Conservation (phyloP, 768 basidiomycete species). For the Cantharellus cinnabarinus region DNA sequence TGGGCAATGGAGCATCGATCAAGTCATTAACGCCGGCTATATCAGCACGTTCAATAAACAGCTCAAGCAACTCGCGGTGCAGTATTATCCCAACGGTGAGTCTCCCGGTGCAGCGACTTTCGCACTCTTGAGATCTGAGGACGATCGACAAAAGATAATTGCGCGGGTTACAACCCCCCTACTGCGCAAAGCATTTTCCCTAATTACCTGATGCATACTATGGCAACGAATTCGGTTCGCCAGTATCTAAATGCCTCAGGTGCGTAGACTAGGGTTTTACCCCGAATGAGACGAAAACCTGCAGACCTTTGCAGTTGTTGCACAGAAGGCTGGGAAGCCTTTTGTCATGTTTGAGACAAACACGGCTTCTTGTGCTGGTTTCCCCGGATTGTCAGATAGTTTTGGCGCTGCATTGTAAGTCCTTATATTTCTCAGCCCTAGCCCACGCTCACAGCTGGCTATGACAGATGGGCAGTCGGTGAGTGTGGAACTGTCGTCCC, state of each 20-base stretch:
- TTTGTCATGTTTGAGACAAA: conserved; percentile 53
- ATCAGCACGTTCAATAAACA: conserved; percentile 5
- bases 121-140: background rate
- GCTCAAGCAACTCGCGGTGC: background rate
- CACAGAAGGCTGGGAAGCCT: conserved; percentile 19
- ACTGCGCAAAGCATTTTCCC: background rate
- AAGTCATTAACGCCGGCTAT: conserved; percentile 17
- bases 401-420: conserved; percentile 33
- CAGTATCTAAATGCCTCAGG: background rate
- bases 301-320: conserved; percentile 11
- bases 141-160: background rate
- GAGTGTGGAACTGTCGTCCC: background rate
- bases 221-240: background rate
- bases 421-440: background rate
- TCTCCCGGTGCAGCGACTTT: background rate
- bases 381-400: conserved; percentile 29
- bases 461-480: background rate
- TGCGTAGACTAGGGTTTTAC: background rate
- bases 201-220: background rate
- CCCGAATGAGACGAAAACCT: background rate
- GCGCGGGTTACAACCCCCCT: background rate
- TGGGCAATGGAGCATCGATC: conserved; percentile 26
- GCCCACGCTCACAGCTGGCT: background rate
- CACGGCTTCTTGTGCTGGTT: conserved; percentile 14
- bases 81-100: background rate